Evolutionary conservation across 192 early-diverging fungal genomes (phyloP), one percentile per base, ranked within the genome.

Genomic region (Dissophora ornata): DNA sequence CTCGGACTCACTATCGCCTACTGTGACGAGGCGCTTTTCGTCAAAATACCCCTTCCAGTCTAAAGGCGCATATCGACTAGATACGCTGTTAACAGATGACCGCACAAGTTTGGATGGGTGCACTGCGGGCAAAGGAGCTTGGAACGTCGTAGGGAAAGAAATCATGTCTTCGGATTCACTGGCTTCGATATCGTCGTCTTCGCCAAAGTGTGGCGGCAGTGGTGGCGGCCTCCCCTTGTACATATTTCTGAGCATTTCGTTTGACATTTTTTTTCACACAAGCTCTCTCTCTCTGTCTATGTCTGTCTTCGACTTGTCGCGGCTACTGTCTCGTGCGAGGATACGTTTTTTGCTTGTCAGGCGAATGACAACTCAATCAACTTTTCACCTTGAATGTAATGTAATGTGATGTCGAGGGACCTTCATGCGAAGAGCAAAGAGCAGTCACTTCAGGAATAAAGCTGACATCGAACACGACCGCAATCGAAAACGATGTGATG

Each of bases 41-140:
- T 90, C 86, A 82, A 90, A 90, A 67, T 85, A 90, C 9, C 56
- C 58, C 4, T 62, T 41, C 89, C 89, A 90, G 2, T 67, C 49
- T 5, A 87, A 62, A 16, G 89, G 81, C 18, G 57, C 62, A 40
- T 83, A 83, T 6, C 66, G 36, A n/a, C 19, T 46, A 8, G 71
- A 61, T 38, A 40, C 50, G 3, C 44, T 65, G 36, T 29, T 33
- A 19, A 40, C 32, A 4, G 36, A 7, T 16, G 19, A 7, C 2
- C n/a, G 36, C 7, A 6, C 19, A 18, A 60, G 33, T 52, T 75
- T 75, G 7, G 65, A 77, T 22, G 73, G 73, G 22, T 77, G 73
- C 0, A 77, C 52, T 8, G 73, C 63, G 9, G 73, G 58, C 16
- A 49, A 25, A 0, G 65, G 67, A 49, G 52, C 22, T 21, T 41